Conservation (phyloP, 2,329 filamentous ascomycete genomes). For the Diaporthe destruens region DNA sequence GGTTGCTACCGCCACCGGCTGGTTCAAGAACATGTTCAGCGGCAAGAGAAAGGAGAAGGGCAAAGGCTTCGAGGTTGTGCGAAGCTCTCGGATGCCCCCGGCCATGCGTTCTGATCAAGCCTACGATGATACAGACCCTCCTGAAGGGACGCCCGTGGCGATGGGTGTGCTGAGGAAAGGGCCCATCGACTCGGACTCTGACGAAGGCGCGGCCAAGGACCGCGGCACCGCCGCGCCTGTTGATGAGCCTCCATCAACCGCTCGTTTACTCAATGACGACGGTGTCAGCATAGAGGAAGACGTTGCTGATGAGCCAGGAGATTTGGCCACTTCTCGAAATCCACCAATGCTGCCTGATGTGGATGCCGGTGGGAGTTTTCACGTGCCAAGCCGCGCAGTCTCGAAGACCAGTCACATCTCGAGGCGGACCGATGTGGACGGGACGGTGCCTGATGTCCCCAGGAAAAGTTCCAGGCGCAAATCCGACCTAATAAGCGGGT, state of each 20-base stretch:
- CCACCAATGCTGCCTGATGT: slow-evolving; percentile 72
- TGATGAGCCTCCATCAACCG: slow-evolving; percentile 49
- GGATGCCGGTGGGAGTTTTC: slow-evolving; percentile 70
- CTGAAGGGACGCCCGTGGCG: slow-evolving; percentile 74
- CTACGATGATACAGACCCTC: slow-evolving; percentile 75
- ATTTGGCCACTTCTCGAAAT: slow-evolving; percentile 58
- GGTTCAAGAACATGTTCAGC: slow-evolving; percentile 84
- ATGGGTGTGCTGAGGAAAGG: slow-evolving; percentile 71
- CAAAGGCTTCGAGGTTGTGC: slow-evolving; percentile 96
- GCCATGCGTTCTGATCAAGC: slow-evolving; percentile 72
- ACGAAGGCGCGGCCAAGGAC: slow-evolving; percentile 60
- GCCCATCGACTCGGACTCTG: slow-evolving; percentile 72
- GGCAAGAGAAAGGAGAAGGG: slow-evolving; percentile 93
- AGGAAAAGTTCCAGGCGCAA: slow-evolving; percentile 79
- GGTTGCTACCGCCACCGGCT: slow-evolving; percentile 88
- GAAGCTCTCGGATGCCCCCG: slow-evolving; percentile 87
- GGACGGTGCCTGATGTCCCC: slow-evolving; percentile 70
- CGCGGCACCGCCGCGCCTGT: slow-evolving; percentile 50
- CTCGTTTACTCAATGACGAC: slow-evolving; percentile 59
- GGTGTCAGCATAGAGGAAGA: slow-evolving; percentile 59
- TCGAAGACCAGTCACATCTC: slow-evolving; percentile 66
- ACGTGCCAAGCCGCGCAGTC: slow-evolving; percentile 72
- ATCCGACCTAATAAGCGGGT: slow-evolving; percentile 56
- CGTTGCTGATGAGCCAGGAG: slow-evolving; percentile 58
- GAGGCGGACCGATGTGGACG: slow-evolving; percentile 47